Percentiles rank a stretch among this genome's conserved stretches.
phyloP scores from a whole-genome alignment of 805 yeast species.

The Debaryomyces maramus region DNA sequence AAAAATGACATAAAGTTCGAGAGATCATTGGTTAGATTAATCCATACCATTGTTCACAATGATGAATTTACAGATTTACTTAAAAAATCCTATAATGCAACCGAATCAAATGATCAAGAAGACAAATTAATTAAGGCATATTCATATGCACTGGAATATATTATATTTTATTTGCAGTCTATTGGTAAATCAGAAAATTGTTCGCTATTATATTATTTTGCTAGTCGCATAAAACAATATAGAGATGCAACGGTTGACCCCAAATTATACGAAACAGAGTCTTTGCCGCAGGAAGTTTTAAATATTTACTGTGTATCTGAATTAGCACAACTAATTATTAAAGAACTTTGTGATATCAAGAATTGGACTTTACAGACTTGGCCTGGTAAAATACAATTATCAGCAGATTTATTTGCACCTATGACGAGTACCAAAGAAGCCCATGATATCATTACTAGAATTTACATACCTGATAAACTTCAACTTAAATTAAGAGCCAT shows the following conservation, averaged over 20 bases:
- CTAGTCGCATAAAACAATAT: constrained; percentile 78
- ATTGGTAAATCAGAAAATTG: constrained; percentile 67
- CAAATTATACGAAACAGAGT: constrained; percentile 22
- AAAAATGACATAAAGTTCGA: constrained; percentile 55
- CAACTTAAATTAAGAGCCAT: constrained; percentile 34
- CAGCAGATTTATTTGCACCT: constrained; percentile 68
- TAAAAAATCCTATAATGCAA: neutral
- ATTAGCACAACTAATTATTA: constrained; percentile 63
- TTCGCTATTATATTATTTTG: constrained; percentile 70
- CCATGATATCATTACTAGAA: constrained; percentile 52
- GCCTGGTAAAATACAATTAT: constrained; percentile 74
- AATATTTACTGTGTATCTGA: constrained; percentile 71
- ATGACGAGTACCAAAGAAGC: constrained; percentile 59
- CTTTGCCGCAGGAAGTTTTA: constrained; percentile 23
- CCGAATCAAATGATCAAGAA: constrained; percentile 18
- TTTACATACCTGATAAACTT: constrained; percentile 54
- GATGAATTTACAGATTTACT: constrained; percentile 55
- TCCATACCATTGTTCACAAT: constrained; percentile 75
- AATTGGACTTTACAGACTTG: constrained; percentile 75
- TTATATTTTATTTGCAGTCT: constrained; percentile 57
- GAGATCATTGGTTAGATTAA: constrained; percentile 61
- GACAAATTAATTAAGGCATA: constrained; percentile 41
- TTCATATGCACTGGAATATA: constrained; percentile 56
- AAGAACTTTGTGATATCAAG: constrained; percentile 54
- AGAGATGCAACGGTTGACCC: constrained; percentile 53